phyloP scores from a whole-genome alignment of 2,329 filamentous ascomycete species.

The Claviceps sp. region DNA sequence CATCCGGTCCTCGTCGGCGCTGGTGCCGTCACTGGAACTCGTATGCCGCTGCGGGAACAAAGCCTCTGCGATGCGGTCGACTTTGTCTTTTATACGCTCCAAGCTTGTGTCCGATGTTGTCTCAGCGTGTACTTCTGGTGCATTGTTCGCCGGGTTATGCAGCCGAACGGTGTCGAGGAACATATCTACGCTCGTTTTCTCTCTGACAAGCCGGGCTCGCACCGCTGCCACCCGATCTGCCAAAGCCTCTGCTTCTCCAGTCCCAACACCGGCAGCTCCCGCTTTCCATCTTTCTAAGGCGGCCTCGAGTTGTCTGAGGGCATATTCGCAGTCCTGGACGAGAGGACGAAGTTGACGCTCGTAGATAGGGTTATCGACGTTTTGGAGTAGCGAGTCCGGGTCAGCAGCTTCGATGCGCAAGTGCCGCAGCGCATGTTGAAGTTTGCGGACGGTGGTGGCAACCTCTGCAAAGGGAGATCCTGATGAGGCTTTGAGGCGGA shows the following conservation, averaged over 20 bases:
- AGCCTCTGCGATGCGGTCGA: slow-evolving; percentile 41
- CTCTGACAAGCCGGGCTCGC: slow-evolving; percentile 32
- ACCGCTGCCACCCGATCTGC: slow-evolving; percentile 28
- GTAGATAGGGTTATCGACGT: slow-evolving; percentile 28
- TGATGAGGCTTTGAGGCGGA: slow-evolving; percentile 32
- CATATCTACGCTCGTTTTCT: slow-evolving; percentile 39
- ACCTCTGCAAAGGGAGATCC: slow-evolving; percentile 37
- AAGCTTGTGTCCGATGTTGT: slow-evolving; percentile 26
- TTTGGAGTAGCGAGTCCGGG: slow-evolving; percentile 40
- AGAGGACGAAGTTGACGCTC: slow-evolving; percentile 36
- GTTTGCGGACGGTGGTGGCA: slow-evolving; percentile 33
- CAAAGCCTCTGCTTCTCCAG: slow-evolving; percentile 18
- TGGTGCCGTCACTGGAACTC: slow-evolving; percentile 15
- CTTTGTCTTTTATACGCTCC: slow-evolving; percentile 45
- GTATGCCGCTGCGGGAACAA: slow-evolving; percentile 32
- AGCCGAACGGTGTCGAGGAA: slow-evolving; percentile 46
- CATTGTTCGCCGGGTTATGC: slow-evolving; percentile 28
- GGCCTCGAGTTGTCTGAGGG: slow-evolving; percentile 39
- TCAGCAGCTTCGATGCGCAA: slow-evolving; percentile 45
- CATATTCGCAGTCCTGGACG: slow-evolving; percentile 40
- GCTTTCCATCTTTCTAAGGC: slow-evolving; percentile 35
- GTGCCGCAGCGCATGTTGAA: slow-evolving; percentile 44
- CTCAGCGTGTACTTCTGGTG: slow-evolving; percentile 19
- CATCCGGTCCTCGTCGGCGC: slow-evolving; percentile 35
- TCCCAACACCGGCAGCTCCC: slow-evolving; percentile 4